Base-by-base conservation (phyloP, 1,284 basidiomycete species). In the Hypsizygus ulmarius region DNA sequence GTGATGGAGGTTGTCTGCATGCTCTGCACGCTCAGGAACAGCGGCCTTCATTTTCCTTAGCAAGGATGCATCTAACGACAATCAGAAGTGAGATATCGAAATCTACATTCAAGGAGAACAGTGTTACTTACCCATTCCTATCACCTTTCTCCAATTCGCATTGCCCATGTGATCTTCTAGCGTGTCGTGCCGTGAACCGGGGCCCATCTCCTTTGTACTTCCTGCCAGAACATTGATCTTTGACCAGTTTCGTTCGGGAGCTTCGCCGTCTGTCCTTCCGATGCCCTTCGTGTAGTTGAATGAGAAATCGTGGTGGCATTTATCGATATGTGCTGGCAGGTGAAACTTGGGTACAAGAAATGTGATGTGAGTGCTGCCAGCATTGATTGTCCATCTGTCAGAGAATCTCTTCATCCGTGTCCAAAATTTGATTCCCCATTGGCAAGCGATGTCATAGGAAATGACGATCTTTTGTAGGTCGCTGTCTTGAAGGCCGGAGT, bases 361-460 rank as follows among this genome's bases (percentile, higher is more conserved):
- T 3, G 11, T 34, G 32, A 34, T 3, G 11, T 12, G 11, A 3
- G 32, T 34, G 5, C 5, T 12, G 15, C 32, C 32, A 10, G 11
- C 15, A 34, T 34, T 34, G 9, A 34, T 10, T 10, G 9, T n/a
- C 32, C 32, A 34, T 3, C 15, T 10, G 32, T 12, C 32, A 10
- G 32, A 10, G 32, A 34, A 43, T 9, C 27, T 27, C 6, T 2
- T 11, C 50, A 54, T 54, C 1, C 59, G 51, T 1, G 45, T 32
- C 39, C 44, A 47, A 3, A 68, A 30, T 15, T 67, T 56, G 2
- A 53, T 53, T 29, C 49, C 50, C 60, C 62, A 68, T 34, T 68
- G 65, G 38, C 66, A 68, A 9, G 54, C 57, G 35, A 69, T 69
- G 33, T 67, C 64, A 33, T 66, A 69, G 5, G 62, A 64, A 3